phyloP scores from a whole-genome alignment of 371 early-diverging fungal species.

The Quaeritorhiza haematococci region DNA sequence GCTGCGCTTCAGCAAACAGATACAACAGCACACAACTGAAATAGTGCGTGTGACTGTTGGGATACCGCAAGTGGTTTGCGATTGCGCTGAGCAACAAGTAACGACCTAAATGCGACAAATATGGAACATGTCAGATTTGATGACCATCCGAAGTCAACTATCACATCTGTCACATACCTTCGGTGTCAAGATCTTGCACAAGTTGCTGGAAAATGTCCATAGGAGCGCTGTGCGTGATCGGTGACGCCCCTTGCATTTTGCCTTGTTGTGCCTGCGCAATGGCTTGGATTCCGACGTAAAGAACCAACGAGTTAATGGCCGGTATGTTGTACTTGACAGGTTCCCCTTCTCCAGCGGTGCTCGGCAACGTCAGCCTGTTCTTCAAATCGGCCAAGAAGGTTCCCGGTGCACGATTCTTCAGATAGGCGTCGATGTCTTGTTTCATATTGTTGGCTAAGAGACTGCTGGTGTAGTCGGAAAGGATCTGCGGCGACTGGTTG shows the following conservation, averaged over 20 bases:
- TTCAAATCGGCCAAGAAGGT: constrained; percentile 59
- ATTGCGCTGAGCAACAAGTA: constrained; percentile 86
- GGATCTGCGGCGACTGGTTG: constrained; percentile 73
- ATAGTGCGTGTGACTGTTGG: constrained; percentile 93
- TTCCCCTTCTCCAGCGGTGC: constrained; percentile 15
- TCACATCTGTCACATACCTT: constrained; percentile 47
- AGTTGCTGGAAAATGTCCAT: constrained; percentile 83
- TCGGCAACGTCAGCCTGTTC: constrained; percentile 35
- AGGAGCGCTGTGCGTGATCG: constrained; percentile 62
- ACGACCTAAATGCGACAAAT: constrained; percentile 50
- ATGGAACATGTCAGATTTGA: not conserved
- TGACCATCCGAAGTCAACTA: not conserved
- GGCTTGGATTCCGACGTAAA: constrained; percentile 80
- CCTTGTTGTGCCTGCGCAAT: constrained; percentile 52
- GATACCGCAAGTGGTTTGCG: constrained; percentile 95
- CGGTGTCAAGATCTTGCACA: constrained; percentile 70
- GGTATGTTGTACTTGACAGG: constrained; percentile 67
- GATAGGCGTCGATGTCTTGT: constrained; percentile 66
- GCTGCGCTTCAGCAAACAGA: constrained; percentile 77
- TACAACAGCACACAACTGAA: constrained; percentile 75
- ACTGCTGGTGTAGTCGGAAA: constrained; percentile 72
- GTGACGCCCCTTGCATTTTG: constrained; percentile 13
- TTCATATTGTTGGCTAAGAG: constrained; percentile 58
- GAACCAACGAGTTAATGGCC: constrained; percentile 80
- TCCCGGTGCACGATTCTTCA: constrained; percentile 58